Conservation (phyloP, 2,329 filamentous ascomycete species). For the Claviceps sp. region DNA sequence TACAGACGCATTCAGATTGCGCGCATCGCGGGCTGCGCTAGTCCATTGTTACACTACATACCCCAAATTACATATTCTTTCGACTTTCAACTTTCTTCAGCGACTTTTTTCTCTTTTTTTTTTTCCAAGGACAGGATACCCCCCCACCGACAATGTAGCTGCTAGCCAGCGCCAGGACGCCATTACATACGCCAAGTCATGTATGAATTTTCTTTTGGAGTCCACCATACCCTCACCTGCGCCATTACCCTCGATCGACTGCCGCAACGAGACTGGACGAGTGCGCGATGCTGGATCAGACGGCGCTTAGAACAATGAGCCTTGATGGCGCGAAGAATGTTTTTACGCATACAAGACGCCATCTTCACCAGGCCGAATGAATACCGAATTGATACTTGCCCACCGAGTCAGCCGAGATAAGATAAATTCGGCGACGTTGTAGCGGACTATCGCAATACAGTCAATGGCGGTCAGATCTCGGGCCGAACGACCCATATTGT, state of each 20-base stretch:
- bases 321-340: background rate
- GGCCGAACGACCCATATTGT: no score
- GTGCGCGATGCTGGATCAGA: background rate
- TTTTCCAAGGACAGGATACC: slow-evolving; percentile 3
- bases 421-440: background rate
- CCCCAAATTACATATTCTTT: background rate
- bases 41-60: background rate
- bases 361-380: background rate
- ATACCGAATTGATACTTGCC: background rate
- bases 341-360: background rate
- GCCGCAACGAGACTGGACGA: background rate
- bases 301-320: background rate
- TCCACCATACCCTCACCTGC: background rate
- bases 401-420: background rate
- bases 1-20: background rate
- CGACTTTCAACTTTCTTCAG: background rate
- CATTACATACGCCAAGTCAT: background rate
- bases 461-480: background rate
- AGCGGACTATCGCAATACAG: background rate
- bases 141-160: background rate
- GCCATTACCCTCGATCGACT: background rate
- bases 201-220: background rate
- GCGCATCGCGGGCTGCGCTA: background rate
- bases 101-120: background rate
- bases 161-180: background rate